Base-by-base conservation (phyloP, 208 protist genomes). In the Leishmania mexicana region DNA sequence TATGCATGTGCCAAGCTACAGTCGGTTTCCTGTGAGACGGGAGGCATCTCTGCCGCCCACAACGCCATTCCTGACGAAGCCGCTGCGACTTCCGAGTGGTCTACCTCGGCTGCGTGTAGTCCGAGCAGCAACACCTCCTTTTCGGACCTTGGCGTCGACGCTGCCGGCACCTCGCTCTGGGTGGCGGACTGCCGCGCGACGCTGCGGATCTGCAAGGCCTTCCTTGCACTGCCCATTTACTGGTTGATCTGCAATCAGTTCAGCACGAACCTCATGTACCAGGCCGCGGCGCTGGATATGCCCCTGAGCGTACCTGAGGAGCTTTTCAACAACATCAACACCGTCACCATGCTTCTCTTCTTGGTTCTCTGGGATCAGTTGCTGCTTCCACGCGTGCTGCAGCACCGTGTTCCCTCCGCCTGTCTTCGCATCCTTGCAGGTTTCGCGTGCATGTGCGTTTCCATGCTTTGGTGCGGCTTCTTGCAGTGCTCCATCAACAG, bases 311-410 rank as follows among this genome's bases (percentile, higher is more conserved):
- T 90, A 0, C 91, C 91, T 28, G 84, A 87, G 21, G 91, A 95
- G 75, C 57, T 95, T 0, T 93, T 93, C 81, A 95, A 93, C 86
- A 95, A 93, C 81, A 84, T 95, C 80, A 93, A 93, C 80, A 91
- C 89, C 45, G 67, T 91, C 73, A 87, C 89, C 7, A 83, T 92
- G 64, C 85, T 95, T 53, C 62, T 91, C 0, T 91, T 91, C 47
- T 76, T 95, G 24, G 70, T 78, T 8, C 49, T 90, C 13, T 89
- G 83, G 83, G 89, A 93, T 49, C 75, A 79, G 54, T 81, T 87
- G 65, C 70, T 93, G 21, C 78, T 90, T 42, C 90, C 90, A 35
- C 68, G 60, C 24, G 75, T 90, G 19, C 85, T 88, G 80, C 57
- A 58, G 67, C 47, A 81, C 21, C 72, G 60, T 28, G 74, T 75